Percentiles rank a stretch among this genome's conserved stretches.
phyloP scores from a whole-genome alignment of 2,329 filamentous ascomycete genomes.

The Nigrospora oryzae region DNA sequence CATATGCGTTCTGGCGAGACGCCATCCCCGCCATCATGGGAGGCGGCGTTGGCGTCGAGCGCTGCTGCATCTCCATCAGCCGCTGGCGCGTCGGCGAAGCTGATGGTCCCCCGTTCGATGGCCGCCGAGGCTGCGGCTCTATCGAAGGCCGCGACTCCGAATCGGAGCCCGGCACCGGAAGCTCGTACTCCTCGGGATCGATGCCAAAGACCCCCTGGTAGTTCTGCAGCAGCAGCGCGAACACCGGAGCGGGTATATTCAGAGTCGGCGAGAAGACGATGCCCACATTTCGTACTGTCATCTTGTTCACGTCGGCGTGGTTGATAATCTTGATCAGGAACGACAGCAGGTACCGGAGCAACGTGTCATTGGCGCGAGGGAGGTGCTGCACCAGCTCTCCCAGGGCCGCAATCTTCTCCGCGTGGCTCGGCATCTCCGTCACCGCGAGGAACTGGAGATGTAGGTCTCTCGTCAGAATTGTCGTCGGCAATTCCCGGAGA shows the following conservation, averaged over 20 bases:
- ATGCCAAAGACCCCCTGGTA: constrained; percentile 79
- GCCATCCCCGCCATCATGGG: constrained; percentile 14
- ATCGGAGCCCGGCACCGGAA: constrained; percentile 35
- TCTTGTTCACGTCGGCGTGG: constrained; percentile 86
- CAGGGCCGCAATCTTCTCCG: constrained; percentile 69
- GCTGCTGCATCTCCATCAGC: constrained; percentile 30
- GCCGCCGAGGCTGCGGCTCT: constrained; percentile 30
- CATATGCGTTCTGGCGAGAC: constrained; percentile 30
- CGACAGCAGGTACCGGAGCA: constrained; percentile 76
- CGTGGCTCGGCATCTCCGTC: constrained; percentile 66
- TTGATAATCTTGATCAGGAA: constrained; percentile 91
- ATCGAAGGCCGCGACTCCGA: constrained; percentile 18
- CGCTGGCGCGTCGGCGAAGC: constrained; percentile 45
- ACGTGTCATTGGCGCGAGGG: constrained; percentile 69
- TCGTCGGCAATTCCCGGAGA: constrained; percentile 81
- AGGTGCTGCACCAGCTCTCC: constrained; percentile 72
- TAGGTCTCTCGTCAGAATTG: constrained; percentile 82
- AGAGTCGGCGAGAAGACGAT: constrained; percentile 97
- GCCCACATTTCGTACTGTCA: constrained; percentile 94
- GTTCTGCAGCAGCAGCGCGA: constrained; percentile 88
- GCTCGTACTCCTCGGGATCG: constrained; percentile 55
- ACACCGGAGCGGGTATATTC: constrained; percentile 91
- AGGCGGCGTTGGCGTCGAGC: constrained; percentile 43
- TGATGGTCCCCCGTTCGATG: constrained; percentile 37
- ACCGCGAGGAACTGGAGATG: constrained; percentile 82